These are phyloP conservation scores for Adiantum capillusveneris DNA, from an alignment of 75 land plant genomes.

Conservation along the genomic window DNA sequence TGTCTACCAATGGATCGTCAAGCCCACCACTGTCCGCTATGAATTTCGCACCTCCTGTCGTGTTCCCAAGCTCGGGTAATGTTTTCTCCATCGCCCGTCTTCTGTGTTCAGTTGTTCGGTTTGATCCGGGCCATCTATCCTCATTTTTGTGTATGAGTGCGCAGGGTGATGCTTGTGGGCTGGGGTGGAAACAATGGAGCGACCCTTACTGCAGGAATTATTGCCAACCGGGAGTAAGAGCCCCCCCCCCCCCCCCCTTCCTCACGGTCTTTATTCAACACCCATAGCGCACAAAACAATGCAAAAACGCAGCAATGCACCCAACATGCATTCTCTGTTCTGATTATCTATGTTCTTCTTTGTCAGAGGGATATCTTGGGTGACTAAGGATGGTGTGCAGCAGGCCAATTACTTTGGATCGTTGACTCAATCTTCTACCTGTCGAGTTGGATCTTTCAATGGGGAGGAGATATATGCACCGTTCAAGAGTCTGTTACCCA, in stretches of 20 bases:
- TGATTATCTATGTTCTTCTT: too few species aligned
- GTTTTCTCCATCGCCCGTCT: neutral
- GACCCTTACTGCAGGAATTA: constrained; percentile 89
- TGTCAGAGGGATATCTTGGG: constrained; percentile 85
- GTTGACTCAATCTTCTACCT: constrained; percentile 79
- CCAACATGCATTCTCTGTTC: too few species aligned
- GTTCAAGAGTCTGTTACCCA: constrained; percentile 92
- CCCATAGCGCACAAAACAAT: too few species aligned
- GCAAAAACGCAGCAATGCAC: too few species aligned
- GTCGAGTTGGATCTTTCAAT: constrained; percentile 74
- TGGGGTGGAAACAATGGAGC: constrained; percentile 99
- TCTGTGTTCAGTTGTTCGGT: neutral
- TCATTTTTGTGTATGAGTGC: neutral
- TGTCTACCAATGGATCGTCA: constrained; percentile 75
- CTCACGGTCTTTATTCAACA: too few species aligned
- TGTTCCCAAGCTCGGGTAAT: constrained; percentile 88
- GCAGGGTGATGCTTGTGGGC: constrained; percentile 88
- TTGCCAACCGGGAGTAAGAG: constrained; percentile 79
- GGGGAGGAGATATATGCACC: constrained; percentile 95
- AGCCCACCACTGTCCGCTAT: constrained; percentile 74
- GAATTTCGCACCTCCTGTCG: constrained; percentile 63
- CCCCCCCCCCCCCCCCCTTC: too few species aligned
- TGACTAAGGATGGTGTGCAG: constrained; percentile 83
- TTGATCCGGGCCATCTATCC: neutral
- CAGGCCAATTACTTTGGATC: constrained; percentile 93